Conservation (phyloP, 139 green algal species). For the Micractinium conductrix region DNA sequence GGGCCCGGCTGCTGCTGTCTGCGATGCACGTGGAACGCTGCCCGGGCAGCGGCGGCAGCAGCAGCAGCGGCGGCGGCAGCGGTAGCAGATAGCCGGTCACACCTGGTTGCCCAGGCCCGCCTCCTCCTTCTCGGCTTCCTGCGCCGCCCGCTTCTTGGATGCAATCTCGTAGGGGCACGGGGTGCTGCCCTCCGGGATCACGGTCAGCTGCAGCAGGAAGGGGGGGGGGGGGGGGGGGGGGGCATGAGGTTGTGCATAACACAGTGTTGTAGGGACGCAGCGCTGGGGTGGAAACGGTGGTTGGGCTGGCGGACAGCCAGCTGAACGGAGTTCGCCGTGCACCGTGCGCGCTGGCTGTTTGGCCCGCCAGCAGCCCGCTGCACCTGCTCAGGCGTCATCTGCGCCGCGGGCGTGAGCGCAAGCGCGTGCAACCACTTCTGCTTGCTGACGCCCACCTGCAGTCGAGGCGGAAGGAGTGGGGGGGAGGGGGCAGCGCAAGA, state of each 20-base stretch:
- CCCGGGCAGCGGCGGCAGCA: no score
- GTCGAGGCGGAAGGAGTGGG: no score
- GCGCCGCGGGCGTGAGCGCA: slow-evolving; percentile 64
- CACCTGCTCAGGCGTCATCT: slow-evolving; percentile 69
- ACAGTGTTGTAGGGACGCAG: background rate
- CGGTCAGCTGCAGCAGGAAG: slow-evolving; percentile 26
- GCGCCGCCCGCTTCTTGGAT: background rate
- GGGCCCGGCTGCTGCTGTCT: no score
- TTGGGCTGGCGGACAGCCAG: no score
- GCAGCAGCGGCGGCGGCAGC: no score
- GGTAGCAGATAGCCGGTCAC: no score
- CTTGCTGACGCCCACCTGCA: slow-evolving; percentile 65
- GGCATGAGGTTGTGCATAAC: background rate
- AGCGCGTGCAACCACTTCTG: slow-evolving; percentile 89
- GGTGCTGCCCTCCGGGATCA: slow-evolving; percentile 31
- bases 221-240: background rate
- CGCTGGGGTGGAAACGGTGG: no score
- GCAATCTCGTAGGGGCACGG: slow-evolving; percentile 38
- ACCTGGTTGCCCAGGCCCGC: slow-evolving; percentile 13
- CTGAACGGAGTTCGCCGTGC: no score
- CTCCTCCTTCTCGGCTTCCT: slow-evolving; percentile 11
- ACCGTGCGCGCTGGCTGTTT: background rate
- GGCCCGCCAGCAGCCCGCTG: background rate
- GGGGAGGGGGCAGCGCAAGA: no score
- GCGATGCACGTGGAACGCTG: no score